Evolutionary conservation across 495 filamentous ascomycete genomes (phyloP).

Genomic region (Neurospora tetrasperma): DNA sequence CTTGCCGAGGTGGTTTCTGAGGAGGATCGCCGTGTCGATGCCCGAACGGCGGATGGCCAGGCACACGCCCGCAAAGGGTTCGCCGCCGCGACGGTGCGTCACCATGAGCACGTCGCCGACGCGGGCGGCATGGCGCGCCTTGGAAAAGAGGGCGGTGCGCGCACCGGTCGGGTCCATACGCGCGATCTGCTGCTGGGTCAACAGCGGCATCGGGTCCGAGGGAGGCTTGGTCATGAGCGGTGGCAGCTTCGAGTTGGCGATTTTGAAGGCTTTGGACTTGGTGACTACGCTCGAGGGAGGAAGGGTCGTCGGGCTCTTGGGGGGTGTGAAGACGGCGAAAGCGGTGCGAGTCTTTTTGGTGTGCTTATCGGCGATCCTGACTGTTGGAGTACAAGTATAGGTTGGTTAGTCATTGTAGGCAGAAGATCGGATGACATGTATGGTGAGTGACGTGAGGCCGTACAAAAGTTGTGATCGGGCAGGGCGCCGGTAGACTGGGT

Average conservation of each 20-base stretch:
- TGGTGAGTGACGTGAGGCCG: neutral
- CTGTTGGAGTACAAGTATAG: neutral
- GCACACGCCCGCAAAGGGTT: slow-evolving; percentile 82
- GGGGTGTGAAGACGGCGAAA: slow-evolving; percentile 41
- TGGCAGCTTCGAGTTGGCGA: slow-evolving; percentile 13
- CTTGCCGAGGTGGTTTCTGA: slow-evolving; percentile 71
- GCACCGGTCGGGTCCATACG: slow-evolving; percentile 75
- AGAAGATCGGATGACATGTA: too few relatives aligned
- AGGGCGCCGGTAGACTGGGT: slow-evolving; percentile 12
- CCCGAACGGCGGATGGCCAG: slow-evolving; percentile 75
- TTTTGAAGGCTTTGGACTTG: slow-evolving; percentile 1
- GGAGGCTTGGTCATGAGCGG: slow-evolving; percentile 23
- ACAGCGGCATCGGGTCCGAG: slow-evolving; percentile 50
- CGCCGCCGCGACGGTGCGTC: slow-evolving; percentile 59
- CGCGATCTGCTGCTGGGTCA: slow-evolving; percentile 55
- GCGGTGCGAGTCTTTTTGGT: slow-evolving; percentile 23
- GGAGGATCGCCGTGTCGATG: slow-evolving; percentile 73
- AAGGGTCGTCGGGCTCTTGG: slow-evolving; percentile 10
- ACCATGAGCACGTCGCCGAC: slow-evolving; percentile 88
- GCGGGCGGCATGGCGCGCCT: slow-evolving; percentile 56
- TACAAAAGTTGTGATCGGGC: slow-evolving; percentile 26
- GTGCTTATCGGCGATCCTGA: slow-evolving; percentile 16
- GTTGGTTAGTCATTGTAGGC: neutral
- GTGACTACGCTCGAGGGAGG: slow-evolving; percentile 1
- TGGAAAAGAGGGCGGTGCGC: slow-evolving; percentile 70